These are phyloP conservation scores for Meripilus lineatus DNA, from an alignment of 1,284 basidiomycete species.

Conservation along the genomic window DNA sequence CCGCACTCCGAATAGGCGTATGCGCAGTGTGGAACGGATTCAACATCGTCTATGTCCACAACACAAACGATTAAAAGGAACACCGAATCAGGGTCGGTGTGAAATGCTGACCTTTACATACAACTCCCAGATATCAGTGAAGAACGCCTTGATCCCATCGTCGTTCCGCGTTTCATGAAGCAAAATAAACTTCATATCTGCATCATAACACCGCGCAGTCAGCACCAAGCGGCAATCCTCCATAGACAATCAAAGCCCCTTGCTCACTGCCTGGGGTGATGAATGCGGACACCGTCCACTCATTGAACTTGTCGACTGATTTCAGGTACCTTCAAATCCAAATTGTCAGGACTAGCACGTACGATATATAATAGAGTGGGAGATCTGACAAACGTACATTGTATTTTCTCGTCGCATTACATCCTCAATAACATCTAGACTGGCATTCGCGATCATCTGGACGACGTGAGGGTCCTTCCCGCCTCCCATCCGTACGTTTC, in stretches of 20 bases:
- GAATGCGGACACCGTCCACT: conserved; percentile 95
- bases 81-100: conserved; percentile 11
- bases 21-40: conserved; percentile 94
- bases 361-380: not conserved
- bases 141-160: conserved; percentile 88
- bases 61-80: conserved; percentile 10
- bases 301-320: conserved; percentile 92
- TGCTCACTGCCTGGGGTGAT: conserved; percentile 86
- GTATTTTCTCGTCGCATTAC: conserved; percentile 79
- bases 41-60: conserved; percentile 60
- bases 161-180: conserved; percentile 94
- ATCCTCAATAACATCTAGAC: conserved; percentile 89
- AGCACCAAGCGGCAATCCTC: too few relatives aligned
- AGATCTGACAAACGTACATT: conserved; percentile 62
- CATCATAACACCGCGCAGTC: too few relatives aligned
- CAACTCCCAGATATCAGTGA: conserved; percentile 91
- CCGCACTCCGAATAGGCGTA: conserved; percentile 69
- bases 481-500: conserved; percentile 62
- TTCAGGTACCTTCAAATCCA: conserved; percentile 74
- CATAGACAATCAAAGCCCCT: conserved; percentile 4
- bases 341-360: conserved; percentile 3
- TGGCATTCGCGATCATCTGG: conserved; percentile 95
- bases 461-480: conserved; percentile 86
- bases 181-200: conserved; percentile 89
- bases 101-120: conserved; percentile 78